Evolutionary conservation across 768 basidiomycete species (phyloP).

Genomic region (Boletellus ananiceps): DNA sequence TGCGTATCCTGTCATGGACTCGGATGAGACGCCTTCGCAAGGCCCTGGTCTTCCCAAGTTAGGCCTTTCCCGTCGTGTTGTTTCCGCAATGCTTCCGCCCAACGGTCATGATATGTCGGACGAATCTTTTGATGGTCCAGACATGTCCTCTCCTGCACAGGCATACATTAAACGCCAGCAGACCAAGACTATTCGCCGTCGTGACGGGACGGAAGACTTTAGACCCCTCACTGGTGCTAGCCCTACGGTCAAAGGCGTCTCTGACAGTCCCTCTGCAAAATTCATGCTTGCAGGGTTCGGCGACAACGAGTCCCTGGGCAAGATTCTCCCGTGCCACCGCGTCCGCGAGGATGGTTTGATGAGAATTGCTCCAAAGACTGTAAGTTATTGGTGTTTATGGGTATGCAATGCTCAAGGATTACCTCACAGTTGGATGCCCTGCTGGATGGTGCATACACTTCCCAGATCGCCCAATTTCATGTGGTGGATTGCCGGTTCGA

Average conservation of each 20-base stretch:
- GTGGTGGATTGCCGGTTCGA: slow-evolving; percentile 97
- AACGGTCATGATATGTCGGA: slow-evolving; percentile 45
- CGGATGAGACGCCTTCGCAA: slow-evolving; percentile 30
- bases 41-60: slow-evolving; percentile 23
- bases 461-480: slow-evolving; percentile 62
- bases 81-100: slow-evolving; percentile 64
- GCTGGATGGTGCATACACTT: slow-evolving; percentile 67
- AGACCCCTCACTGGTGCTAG: slow-evolving; percentile 67
- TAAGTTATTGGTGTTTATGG: slow-evolving; percentile 36
- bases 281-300: slow-evolving; percentile 72
- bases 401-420: neutral
- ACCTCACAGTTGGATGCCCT: slow-evolving; percentile 65
- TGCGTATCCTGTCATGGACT: slow-evolving; percentile 39
- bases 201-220: slow-evolving; percentile 81
- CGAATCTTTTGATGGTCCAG: slow-evolving; percentile 48
- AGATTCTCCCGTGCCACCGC: slow-evolving; percentile 89
- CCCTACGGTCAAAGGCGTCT: slow-evolving; percentile 41
- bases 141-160: slow-evolving; percentile 77
- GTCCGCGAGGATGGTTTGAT: slow-evolving; percentile 95
- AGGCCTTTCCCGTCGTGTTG: slow-evolving; percentile 62
- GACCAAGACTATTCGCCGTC: slow-evolving; percentile 69
- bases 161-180: slow-evolving; percentile 77
- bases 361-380: slow-evolving; percentile 78
- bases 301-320: slow-evolving; percentile 89
- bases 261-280: slow-evolving; percentile 56